A percentile compares a stretch with the other conserved stretches of the same genome.
Evolutionary conservation across 164 flowering plant species (phyloP).

Genomic region (Hamamelis virginiana): DNA sequence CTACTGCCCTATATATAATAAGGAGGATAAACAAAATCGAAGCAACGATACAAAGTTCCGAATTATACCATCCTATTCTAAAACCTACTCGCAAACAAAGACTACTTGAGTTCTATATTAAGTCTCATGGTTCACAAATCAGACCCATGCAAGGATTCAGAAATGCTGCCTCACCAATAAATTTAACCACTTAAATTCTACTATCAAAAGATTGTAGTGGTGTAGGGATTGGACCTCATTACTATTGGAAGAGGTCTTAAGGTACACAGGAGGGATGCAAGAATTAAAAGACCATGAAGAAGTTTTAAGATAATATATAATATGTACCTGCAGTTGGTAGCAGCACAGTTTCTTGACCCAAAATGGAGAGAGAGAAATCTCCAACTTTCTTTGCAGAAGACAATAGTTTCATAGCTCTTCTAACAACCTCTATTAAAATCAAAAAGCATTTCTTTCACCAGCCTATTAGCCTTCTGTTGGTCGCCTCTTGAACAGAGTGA

Average conservation of each 20-base stretch:
- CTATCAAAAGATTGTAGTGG: too few species aligned
- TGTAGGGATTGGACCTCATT: neutral
- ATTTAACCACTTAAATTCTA: too few species aligned
- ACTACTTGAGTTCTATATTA: too few species aligned
- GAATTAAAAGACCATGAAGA: neutral
- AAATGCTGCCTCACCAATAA: too few species aligned
- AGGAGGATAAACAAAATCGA: too few species aligned
- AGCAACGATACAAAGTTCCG: too few species aligned
- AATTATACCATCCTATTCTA: too few species aligned
- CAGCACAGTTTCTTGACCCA: neutral
- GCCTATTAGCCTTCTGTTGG: constrained; percentile 43
- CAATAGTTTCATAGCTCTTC: neutral
- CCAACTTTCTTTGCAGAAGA: neutral
- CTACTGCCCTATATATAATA: too few species aligned
- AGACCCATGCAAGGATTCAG: too few species aligned
- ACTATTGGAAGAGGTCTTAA: neutral
- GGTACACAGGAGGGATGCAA: neutral
- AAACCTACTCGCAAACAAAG: too few species aligned
- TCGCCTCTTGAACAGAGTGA: constrained; percentile 65
- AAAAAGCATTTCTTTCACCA: constrained; percentile 47
- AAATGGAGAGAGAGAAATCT: neutral
- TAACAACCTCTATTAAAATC: neutral
- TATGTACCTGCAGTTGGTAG: neutral
- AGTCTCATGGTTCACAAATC: too few species aligned
- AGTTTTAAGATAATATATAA: neutral